Evolutionary conservation across 257 asterid species (phyloP).

Genomic region (Fraxinus pennsylvanica): DNA sequence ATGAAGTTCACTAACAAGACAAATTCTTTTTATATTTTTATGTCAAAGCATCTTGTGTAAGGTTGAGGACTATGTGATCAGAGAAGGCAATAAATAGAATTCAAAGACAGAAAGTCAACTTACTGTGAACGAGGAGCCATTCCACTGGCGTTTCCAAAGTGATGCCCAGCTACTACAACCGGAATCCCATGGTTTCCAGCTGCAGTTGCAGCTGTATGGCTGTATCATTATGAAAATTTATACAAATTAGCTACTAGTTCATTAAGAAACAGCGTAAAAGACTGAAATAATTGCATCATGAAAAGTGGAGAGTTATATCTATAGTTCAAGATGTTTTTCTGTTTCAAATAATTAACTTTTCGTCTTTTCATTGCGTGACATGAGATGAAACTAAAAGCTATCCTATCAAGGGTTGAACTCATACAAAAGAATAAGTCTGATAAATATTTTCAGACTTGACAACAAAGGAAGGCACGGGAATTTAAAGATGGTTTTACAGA

Average conservation of each 20-base stretch:
- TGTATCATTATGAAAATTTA: slow-evolving; percentile 30
- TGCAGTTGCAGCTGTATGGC: slow-evolving; percentile 94
- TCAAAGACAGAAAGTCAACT: slow-evolving; percentile 27
- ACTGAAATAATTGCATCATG: neutral
- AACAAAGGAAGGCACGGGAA: neutral
- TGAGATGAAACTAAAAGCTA: neutral
- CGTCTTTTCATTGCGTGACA: neutral
- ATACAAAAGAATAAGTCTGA: neutral
- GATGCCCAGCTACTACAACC: slow-evolving; percentile 88
- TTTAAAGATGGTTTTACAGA: neutral
- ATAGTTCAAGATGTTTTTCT: neutral
- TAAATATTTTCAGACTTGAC: neutral
- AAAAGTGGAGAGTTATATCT: neutral
- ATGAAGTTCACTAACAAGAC: neutral
- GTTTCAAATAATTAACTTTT: neutral
- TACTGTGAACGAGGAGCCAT: slow-evolving; percentile 99
- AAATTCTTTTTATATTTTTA: neutral
- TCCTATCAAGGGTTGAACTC: neutral
- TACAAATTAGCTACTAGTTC: neutral
- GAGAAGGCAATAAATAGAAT: neutral
- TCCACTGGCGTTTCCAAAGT: slow-evolving; percentile 98
- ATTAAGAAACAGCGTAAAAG: neutral
- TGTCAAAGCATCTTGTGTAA: neutral
- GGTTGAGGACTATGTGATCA: neutral
- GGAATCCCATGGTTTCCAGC: slow-evolving; percentile 95